Base-by-base conservation (phyloP, 2,329 filamentous ascomycete genomes). In the Paraconiothyrium brasiliense region DNA sequence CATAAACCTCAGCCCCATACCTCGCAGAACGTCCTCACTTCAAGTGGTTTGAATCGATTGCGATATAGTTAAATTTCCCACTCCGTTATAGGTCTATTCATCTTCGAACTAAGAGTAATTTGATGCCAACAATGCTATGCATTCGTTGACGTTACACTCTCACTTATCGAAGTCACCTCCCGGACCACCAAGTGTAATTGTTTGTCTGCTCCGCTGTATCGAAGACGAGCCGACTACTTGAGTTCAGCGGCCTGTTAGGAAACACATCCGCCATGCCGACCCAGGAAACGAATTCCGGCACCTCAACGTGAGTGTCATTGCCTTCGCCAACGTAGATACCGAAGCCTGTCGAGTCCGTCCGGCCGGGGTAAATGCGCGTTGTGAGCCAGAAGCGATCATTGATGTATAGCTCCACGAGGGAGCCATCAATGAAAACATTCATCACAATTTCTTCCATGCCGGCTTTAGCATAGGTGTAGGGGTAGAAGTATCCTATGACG, bases 371-470 rank as follows among this genome's bases (percentile, higher is more conserved):
- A 48, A 84, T 80, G 41, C 82, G 76, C 4, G 82, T 82, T 34
- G 74, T 78, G 41, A 79, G 61, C 65, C 74, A 73, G 65, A 79
- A 77, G 50, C 76, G 76, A 56, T 78, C 80, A 61, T 84, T 84
- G 46, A 83, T 70, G 63, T 81, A 83, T 30, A 84, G 67, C 69
- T 84, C 83, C 0, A 83, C 69, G 27, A 84, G 70, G 0, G 79
- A 82, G 27, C 82, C 82, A 60, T 84, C 83, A 44, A 84, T 66
- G 69, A 81, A 84, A 60, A 84, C 72, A 58, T 83, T 72, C 71
- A 83, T 78, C 6, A 71, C 67, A 35, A 84, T 72, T 20, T 75
- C 71, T 66, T 84, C 82, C 0, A 64, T 67, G 1, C 70, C 75
- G n/a, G 73, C 68, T 37, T 71, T 67, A 50, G 68, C 61, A 52